Evolutionary conservation across 2,329 filamentous ascomycete species (phyloP), one percentile per base, ranked within the genome.

Genomic region (Cryphonectria parasitica): DNA sequence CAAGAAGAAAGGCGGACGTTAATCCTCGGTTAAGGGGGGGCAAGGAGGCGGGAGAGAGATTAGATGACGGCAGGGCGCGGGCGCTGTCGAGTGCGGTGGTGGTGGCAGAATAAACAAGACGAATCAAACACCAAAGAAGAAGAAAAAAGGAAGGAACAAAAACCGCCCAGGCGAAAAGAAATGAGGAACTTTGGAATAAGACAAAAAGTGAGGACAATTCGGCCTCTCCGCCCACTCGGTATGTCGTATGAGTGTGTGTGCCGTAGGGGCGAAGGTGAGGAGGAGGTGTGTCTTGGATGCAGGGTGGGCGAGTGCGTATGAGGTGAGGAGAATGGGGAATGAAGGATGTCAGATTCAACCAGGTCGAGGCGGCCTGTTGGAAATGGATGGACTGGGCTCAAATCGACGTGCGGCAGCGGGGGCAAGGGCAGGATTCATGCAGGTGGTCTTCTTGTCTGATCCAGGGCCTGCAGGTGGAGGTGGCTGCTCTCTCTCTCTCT

Each of bases 11-110:
- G 66, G 43, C 66, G 41, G 64, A 41, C n/a, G 54, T 61, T 13
- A n/a, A 58, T 31, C 31, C 65, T 58, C 54, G 54, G 25, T 25
- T 25, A 67, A 58, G 34, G 64, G 52, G 62, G 43, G 41, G 43
- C 36, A 25, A 43, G 4, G 68, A 56, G 68, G 45, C 67, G 68
- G 56, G 63, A 64, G 34, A 17, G 64, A 17, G 64, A 67, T 49
- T 67, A 39, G 65, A 66, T 70, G 65, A 70, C 52, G 68, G 61
- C 64, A 67, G 68, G 45, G 64, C 58, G 64, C 45, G 60, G 28
- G 66, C 39, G 65, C 41, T 52, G 19, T 39, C 61, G 69, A 34
- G n/a, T 65, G 66, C 64, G 60, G 64, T 68, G 69, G 56, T 61
- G 52, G 60, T 17, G 41, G 64, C 17, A 54, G 63, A 36, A 39